These are phyloP conservation scores for Metarhizium brunneum DNA, from an alignment of 2,329 filamentous ascomycete genomes.

Conservation along the genomic window DNA sequence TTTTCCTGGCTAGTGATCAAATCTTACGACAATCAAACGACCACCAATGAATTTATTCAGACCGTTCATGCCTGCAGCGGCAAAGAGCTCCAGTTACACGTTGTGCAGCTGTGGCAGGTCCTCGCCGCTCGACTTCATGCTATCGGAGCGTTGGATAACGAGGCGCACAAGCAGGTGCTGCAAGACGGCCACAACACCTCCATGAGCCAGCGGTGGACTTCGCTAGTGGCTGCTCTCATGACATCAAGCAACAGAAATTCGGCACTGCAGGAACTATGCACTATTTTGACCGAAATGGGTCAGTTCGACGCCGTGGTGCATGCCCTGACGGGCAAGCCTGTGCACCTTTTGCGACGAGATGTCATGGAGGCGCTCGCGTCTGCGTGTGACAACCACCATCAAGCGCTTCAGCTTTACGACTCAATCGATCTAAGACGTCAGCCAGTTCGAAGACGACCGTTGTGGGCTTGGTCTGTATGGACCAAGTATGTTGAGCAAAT, in stretches of 20 bases:
- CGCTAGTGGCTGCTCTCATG: slow-evolving; percentile 8
- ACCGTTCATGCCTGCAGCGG: slow-evolving; percentile 3
- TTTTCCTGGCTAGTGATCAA: slow-evolving; percentile 15
- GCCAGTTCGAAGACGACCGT: slow-evolving; percentile 1
- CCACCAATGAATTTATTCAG: slow-evolving; percentile 8
- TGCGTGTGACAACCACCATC: slow-evolving; percentile 14
- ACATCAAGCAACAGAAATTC: background rate
- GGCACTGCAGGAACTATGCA: slow-evolving; percentile 9
- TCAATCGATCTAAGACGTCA: slow-evolving; percentile 4
- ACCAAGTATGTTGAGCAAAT: slow-evolving; percentile 20
- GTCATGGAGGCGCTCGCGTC: slow-evolving; percentile 9
- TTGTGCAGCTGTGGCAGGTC: slow-evolving; percentile 15
- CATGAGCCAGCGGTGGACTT: slow-evolving; percentile 11
- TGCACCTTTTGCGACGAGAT: slow-evolving; percentile 4
- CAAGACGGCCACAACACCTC: slow-evolving; percentile 5
- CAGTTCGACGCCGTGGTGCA: slow-evolving; percentile 8
- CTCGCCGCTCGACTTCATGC: slow-evolving; percentile 9
- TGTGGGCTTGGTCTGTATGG: slow-evolving; percentile 26
- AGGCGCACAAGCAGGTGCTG: slow-evolving; percentile 5
- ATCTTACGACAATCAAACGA: slow-evolving; percentile 9
- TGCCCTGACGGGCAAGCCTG: slow-evolving; percentile 5
- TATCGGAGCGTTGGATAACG: slow-evolving; percentile 2
- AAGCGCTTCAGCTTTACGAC: slow-evolving; percentile 17
- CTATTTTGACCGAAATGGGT: slow-evolving; percentile 7
- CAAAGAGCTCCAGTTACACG: slow-evolving; percentile 1